These are phyloP conservation scores for Suhomyces kilbournensis DNA, from an alignment of 805 yeast genomes.

Conservation along the genomic window DNA sequence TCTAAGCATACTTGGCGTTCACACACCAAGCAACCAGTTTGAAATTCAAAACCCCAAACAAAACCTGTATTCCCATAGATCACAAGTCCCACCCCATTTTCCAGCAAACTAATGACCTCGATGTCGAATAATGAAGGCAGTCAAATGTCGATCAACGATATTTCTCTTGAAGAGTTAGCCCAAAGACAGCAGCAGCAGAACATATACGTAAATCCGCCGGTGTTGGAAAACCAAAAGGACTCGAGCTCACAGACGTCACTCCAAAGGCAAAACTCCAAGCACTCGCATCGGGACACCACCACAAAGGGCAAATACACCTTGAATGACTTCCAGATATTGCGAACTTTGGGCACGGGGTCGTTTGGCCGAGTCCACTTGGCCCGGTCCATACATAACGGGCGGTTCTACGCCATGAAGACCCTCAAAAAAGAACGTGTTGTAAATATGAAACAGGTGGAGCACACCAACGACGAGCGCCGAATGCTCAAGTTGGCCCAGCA, in stretches of 20 bases:
- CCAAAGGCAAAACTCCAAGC: constrained; percentile 10
- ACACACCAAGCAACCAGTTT: not conserved
- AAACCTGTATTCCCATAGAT: too few species aligned
- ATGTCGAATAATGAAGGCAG: constrained; percentile 20
- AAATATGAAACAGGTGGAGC: constrained; percentile 62
- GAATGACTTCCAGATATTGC: constrained; percentile 52
- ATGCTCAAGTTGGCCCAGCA: constrained; percentile 58
- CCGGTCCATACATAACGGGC: constrained; percentile 54
- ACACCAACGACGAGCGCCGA: constrained; percentile 60
- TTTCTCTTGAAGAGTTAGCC: constrained; percentile 26
- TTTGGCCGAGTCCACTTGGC: constrained; percentile 61
- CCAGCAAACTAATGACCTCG: constrained; percentile 18
- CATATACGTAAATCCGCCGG: constrained; percentile 19
- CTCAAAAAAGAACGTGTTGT: constrained; percentile 56
- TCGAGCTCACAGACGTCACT: constrained; percentile 12
- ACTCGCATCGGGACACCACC: constrained; percentile 25
- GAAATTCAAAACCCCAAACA: not conserved
- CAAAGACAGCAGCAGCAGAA: constrained; percentile 27
- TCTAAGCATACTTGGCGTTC: not conserved
- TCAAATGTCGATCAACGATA: constrained; percentile 24
- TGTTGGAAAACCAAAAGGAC: constrained; percentile 16
- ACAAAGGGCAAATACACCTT: constrained; percentile 59
- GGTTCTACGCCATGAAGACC: constrained; percentile 60
- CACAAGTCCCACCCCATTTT: too few species aligned
- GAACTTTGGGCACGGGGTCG: constrained; percentile 61